Conservation (phyloP, 768 basidiomycete species). For the Pleurotus pulmonarius region DNA sequence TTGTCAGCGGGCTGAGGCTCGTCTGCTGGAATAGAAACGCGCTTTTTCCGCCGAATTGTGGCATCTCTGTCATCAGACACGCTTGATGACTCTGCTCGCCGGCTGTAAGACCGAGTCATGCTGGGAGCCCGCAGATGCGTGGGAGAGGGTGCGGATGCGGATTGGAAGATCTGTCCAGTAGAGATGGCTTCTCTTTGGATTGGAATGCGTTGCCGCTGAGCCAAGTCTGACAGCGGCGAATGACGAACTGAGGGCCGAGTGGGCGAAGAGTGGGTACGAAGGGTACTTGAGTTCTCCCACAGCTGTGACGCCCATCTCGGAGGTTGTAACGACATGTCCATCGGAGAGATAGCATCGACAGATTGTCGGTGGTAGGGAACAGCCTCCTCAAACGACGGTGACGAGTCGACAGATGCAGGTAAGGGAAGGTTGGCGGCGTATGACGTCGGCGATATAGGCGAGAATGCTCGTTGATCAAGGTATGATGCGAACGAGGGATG, state of each 20-base stretch:
- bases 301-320: conserved; percentile 68
- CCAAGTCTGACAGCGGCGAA: conserved; percentile 41
- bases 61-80: conserved; percentile 64
- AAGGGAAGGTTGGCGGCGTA: conserved; percentile 61
- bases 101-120: conserved; percentile 56
- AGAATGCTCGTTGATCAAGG: conserved; percentile 38
- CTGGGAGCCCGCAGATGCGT: conserved; percentile 35
- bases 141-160: conserved; percentile 66
- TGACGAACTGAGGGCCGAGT: conserved; percentile 42
- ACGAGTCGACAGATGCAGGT: conserved; percentile 58
- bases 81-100: conserved; percentile 63
- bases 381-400: conserved; percentile 48
- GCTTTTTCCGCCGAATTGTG: conserved; percentile 65
- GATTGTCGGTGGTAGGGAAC: conserved; percentile 21
- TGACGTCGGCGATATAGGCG: conserved; percentile 56
- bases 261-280: conserved; percentile 37
- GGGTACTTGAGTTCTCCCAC: conserved; percentile 50
- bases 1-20: conserved; percentile 30
- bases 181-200: conserved; percentile 44
- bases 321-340: conserved; percentile 53
- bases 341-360: conserved; percentile 56
- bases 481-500: conserved; percentile 47
- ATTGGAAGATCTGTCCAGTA: conserved; percentile 55
- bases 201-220: conserved; percentile 36
- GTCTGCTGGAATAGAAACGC: conserved; percentile 31